Evolutionary conservation across 176 grass and related monocot species (phyloP).

Genomic region (Leersia perrieri): DNA sequence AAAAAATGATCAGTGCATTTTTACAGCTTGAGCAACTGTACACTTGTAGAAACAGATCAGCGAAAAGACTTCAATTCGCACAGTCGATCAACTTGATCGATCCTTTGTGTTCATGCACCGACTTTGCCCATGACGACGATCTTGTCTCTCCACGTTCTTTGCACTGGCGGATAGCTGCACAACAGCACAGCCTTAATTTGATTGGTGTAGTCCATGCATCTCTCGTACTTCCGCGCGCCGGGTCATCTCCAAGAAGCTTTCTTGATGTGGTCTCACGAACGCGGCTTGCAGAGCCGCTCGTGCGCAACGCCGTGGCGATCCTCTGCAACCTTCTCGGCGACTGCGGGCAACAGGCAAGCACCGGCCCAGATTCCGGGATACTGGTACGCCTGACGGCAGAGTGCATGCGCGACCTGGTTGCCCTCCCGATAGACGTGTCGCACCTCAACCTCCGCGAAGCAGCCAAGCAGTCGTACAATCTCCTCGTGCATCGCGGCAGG

Average conservation of each 20-base stretch:
- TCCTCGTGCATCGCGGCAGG: neutral
- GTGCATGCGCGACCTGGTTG: neutral
- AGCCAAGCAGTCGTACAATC: neutral
- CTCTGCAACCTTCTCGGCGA: neutral
- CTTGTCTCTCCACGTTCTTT: neutral
- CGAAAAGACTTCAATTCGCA: neutral
- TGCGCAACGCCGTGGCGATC: neutral
- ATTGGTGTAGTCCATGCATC: neutral
- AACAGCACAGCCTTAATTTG: neutral
- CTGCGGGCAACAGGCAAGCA: neutral
- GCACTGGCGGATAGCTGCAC: neutral
- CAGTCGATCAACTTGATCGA: neutral
- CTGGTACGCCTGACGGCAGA: neutral
- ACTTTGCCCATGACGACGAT: neutral
- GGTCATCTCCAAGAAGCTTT: neutral
- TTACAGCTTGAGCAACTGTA: neutral
- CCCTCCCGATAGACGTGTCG: neutral
- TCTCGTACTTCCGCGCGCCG: neutral
- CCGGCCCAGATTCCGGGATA: neutral
- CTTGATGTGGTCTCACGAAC: neutral
- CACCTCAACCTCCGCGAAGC: neutral
- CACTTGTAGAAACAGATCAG: neutral
- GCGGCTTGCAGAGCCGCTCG: neutral
- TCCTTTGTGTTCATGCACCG: neutral
- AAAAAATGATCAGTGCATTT: neutral